These are phyloP conservation scores for Salix viminalis DNA, from an alignment of 345 rosid species.

Conservation along the genomic window DNA sequence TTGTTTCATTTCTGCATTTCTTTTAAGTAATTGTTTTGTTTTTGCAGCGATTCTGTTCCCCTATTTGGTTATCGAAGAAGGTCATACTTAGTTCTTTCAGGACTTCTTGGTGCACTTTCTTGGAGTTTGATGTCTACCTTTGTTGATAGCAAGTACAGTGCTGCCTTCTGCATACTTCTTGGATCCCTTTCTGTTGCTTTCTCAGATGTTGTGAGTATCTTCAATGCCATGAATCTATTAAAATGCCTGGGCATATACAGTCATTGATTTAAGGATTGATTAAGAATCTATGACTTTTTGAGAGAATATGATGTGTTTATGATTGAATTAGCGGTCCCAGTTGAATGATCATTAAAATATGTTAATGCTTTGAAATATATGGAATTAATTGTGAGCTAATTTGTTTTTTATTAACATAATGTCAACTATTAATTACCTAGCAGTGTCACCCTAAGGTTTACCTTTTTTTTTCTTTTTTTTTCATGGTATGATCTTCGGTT, in stretches of 20 bases:
- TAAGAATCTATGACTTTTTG: background rate
- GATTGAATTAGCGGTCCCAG: background rate
- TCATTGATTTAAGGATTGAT: background rate
- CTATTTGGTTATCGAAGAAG: conserved; percentile 94
- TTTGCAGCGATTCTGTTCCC: conserved; percentile 80
- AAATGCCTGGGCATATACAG: background rate
- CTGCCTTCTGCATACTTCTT: conserved; percentile 79
- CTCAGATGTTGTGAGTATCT: conserved; percentile 78
- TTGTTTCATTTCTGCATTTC: conserved; percentile 8
- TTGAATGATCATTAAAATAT: background rate
- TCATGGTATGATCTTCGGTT: background rate
- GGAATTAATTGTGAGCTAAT: background rate
- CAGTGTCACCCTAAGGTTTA: background rate
- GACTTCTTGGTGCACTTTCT: conserved; percentile 91
- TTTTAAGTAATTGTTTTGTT: conserved; percentile 8
- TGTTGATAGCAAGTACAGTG: conserved; percentile 82
- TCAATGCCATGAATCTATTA: background rate
- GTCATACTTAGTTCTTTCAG: conserved; percentile 89
- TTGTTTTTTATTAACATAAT: background rate
- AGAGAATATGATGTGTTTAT: background rate
- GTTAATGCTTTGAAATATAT: background rate
- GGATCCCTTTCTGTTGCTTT: conserved; percentile 96
- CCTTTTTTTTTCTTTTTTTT: background rate
- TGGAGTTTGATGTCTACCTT: conserved; percentile 95
- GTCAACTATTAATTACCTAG: background rate